These are phyloP conservation scores for Panellus pusillus DNA, from an alignment of 768 basidiomycete species.

Conservation along the genomic window DNA sequence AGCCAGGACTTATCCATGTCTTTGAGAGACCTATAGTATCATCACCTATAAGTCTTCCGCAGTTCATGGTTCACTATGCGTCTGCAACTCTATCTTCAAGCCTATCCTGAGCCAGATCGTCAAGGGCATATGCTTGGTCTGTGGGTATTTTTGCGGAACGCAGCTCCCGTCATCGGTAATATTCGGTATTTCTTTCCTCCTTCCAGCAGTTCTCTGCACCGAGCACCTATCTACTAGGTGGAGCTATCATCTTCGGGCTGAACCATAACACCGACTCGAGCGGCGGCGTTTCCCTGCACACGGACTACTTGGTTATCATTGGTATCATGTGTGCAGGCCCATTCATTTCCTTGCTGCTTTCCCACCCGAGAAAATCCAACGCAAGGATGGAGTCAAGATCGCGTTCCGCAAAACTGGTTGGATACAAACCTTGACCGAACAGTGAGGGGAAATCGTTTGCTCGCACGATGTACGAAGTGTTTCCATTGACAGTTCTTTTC, in stretches of 20 bases:
- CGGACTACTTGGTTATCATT: conserved; percentile 34
- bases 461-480: conserved; percentile 22
- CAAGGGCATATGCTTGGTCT: conserved; percentile 34
- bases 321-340: conserved; percentile 38
- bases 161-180: conserved; percentile 34
- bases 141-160: conserved; percentile 35
- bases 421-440: conserved; percentile 28
- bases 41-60: conserved; percentile 27
- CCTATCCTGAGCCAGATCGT: conserved; percentile 34
- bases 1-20: conserved; percentile 33
- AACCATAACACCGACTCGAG: conserved; percentile 29
- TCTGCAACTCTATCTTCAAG: conserved; percentile 11
- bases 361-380: conserved; percentile 30
- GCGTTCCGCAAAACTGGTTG: conserved; percentile 29
- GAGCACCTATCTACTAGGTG: conserved; percentile 12
- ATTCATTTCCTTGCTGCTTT: conserved; percentile 31
- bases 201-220: not conserved
- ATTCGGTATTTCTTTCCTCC: not conserved
- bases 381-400: conserved; percentile 32
- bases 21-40: conserved; percentile 34
- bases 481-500: not conserved
- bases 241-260: conserved; percentile 34
- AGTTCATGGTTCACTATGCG: not conserved
- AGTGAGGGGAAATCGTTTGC: conserved; percentile 29
- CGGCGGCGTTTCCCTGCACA: conserved; percentile 33